Evolutionary conservation across 2,329 filamentous ascomycete genomes (phyloP), one percentile per base, ranked within the genome.

Genomic region (Ilyonectria destructans): DNA sequence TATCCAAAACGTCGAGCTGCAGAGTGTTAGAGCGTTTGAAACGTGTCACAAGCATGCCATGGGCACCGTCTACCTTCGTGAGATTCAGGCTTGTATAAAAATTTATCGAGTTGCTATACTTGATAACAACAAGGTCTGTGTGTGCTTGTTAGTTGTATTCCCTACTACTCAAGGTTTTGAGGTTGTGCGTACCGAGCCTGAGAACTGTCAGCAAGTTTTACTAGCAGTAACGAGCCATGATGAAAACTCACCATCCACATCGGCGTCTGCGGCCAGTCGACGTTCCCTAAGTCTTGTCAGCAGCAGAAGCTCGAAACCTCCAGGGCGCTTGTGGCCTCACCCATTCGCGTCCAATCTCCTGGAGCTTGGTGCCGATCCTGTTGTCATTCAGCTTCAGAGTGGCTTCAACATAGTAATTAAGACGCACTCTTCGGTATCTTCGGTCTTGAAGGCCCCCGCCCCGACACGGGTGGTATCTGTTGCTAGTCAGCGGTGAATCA

Each of bases 371-470:
- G 58, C 85, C 85, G 66, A 78, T 71, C 67, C 78, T 80, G 58
- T 69, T 56, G 21, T 65, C 57, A 68, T 61, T 77, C 61, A 75
- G 74, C 58, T 69, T 58, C 51, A 64, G 10, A 71, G 58, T 68
- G n/a, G 48, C 58, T 73, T 72, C 57, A 61, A 62, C 58, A 67
- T 68, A 43, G 58, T 62, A 62, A 69, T 65, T 52, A 51, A 61
- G 55, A 74, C 78, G 26, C 49, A 79, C 74, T 85, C 83, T 65
- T 79, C 81, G 10, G 78, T 70, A 59, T 84, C 88, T 78, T 93
- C 91, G 1, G 90, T 91, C 51, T 90, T 90, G 82, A 93, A 92
- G n/a, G 88, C 88, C 13, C 91, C 91, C 49, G 84, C 84, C 49
- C 85, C 86, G 17, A 91, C 88, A 69, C 88, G 85, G 33, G 90